Conservation (phyloP, 148 eudicot species). For the Chenopodium suecicum region DNA sequence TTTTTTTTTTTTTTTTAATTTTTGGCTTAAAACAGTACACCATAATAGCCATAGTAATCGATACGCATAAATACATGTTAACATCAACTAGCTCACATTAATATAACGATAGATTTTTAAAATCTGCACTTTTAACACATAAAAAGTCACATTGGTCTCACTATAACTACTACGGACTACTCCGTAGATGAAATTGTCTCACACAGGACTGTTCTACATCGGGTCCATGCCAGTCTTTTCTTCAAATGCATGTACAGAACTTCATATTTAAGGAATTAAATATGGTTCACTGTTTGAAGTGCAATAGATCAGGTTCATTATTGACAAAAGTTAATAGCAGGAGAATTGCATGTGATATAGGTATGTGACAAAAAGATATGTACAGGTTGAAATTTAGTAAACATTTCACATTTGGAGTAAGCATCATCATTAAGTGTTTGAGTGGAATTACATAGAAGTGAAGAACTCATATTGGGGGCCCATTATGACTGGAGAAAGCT, state of each 20-base stretch:
- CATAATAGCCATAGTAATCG: too few relatives aligned
- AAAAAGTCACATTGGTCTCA: too few relatives aligned
- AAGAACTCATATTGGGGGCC: neutral
- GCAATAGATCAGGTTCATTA: neutral
- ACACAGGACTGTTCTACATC: too few relatives aligned
- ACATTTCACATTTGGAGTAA: constrained; percentile 6
- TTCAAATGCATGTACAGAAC: neutral
- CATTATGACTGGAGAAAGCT: constrained; percentile 8
- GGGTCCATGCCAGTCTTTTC: too few relatives aligned
- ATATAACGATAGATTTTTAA: too few relatives aligned
- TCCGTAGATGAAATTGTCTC: too few relatives aligned
- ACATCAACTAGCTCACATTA: too few relatives aligned
- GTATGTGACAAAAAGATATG: constrained; percentile 2
- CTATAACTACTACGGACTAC: too few relatives aligned
- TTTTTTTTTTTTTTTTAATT: too few relatives aligned
- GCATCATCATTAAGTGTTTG: neutral
- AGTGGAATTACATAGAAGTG: neutral
- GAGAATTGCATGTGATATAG: neutral
- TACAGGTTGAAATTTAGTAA: neutral
- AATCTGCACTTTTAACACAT: too few relatives aligned
- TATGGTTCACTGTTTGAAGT: neutral
- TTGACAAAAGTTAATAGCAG: constrained; percentile 10
- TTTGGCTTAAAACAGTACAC: too few relatives aligned
- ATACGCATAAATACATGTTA: too few relatives aligned
- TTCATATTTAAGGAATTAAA: neutral